Evolutionary conservation across 495 filamentous ascomycete species (phyloP).

Genomic region (Aspergillus nanangensis): DNA sequence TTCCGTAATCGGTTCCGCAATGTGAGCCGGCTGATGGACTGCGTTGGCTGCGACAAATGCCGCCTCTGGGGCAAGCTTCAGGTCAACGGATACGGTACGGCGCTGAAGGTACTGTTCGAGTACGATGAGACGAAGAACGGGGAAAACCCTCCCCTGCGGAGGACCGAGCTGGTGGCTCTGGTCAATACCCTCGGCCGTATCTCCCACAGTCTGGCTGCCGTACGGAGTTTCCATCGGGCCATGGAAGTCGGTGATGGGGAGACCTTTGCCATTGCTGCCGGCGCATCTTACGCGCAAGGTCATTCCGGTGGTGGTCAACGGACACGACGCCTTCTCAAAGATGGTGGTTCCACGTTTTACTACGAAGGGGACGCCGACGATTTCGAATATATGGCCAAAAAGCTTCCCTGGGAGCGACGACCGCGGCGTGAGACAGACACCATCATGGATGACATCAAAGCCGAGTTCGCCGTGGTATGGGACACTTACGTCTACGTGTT

Average conservation of each 20-base stretch:
- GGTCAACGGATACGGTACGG: constrained; percentile 90
- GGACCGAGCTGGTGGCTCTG: constrained; percentile 89
- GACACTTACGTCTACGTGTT: constrained; percentile 61
- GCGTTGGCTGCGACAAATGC: constrained; percentile 98
- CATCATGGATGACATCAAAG: constrained; percentile 52
- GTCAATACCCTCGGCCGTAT: constrained; percentile 91
- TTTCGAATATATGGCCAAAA: constrained; percentile 27
- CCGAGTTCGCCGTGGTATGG: constrained; percentile 60
- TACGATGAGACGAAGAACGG: constrained; percentile 77
- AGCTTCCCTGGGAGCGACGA: constrained; percentile 36
- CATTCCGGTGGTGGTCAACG: constrained; percentile 8
- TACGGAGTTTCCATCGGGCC: constrained; percentile 67
- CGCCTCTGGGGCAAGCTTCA: constrained; percentile 98
- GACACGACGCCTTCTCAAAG: constrained; percentile 22
- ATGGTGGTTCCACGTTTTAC: constrained; percentile 36
- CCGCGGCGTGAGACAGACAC: constrained; percentile 29
- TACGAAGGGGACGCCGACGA: constrained; percentile 40
- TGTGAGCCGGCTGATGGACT: constrained; percentile 94
- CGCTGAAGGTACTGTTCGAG: constrained; percentile 92
- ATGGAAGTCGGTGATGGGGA: constrained; percentile 37
- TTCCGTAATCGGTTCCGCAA: constrained; percentile 97
- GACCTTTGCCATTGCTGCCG: constrained; percentile 28
- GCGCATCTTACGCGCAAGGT: constrained; percentile 18
- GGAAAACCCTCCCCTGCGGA: constrained; percentile 69
- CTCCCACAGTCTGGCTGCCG: constrained; percentile 68